Base-by-base conservation (phyloP, 495 filamentous ascomycete species). In the Tuber microsphaerosporum region DNA sequence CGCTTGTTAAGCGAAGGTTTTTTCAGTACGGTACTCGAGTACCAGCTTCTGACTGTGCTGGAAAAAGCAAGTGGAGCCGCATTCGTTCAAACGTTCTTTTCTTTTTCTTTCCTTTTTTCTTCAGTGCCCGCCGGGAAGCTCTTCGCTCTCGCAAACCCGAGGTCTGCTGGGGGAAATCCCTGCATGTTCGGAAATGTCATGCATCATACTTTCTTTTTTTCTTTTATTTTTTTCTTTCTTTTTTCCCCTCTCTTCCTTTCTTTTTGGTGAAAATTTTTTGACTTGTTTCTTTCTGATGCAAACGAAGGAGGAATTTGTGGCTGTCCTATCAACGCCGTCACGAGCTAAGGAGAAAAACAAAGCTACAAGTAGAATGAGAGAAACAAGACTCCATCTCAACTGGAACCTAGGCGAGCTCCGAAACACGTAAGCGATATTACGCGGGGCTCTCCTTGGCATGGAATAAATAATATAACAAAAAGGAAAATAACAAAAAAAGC, bases 381-480 rank as follows among this genome's bases (percentile, higher is more conserved):
- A 39, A 46, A 71, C 26, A n/a, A 22, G 73, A 26, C 34, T 39
- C 73, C 48, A 44, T 69, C 42, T 44, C 46, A 72, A 61, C 73
- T 79, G 77, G 77, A 78, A 81, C 75, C 51, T 71, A 81, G 80
- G 80, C 79, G 78, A 78, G 73, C 69, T 70, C 78, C 78, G 74
- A 77, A 39, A 76, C 70, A 78, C 70, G 75, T 81, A 81, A 81
- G 80, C 80, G 80, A 81, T 77, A 78, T 79, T 81, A 79, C 73
- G 77, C 77, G 73, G 76, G 76, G 70, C 76, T 73, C 76, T 77
- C 74, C 51, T 61, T 31, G 51, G 51, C 51, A 61, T 16, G 12
- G 51, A 61, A 31, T 26, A 16, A 16, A 31, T 61, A 61, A 61
- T 16, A 61, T 61, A 31, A 9, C 2, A 26, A 61, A 61, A 61